Evolutionary conservation across 176 grass and related monocot genomes (phyloP).

Genomic region (bread wheat (Triticum aestivum)): DNA sequence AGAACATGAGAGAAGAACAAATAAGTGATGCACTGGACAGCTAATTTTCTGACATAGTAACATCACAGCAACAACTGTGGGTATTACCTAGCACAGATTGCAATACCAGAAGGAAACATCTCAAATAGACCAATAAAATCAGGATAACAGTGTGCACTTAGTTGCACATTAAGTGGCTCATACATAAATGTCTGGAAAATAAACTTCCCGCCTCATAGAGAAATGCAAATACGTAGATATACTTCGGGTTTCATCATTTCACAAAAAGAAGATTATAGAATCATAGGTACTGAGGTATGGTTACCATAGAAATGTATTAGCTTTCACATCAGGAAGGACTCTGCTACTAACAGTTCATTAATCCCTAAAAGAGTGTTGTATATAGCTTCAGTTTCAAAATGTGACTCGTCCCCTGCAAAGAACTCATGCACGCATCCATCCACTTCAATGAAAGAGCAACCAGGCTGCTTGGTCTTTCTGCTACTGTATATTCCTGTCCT

Average conservation of each 20-base stretch:
- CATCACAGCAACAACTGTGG: not conserved
- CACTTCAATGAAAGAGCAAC: slow-evolving; percentile 91
- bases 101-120: not conserved
- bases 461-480: slow-evolving; percentile 66
- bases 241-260: slow-evolving; percentile 1
- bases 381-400: slow-evolving; percentile 57
- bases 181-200: slow-evolving; percentile 11
- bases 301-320: not conserved
- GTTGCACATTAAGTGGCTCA: not conserved
- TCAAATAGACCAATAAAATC: not conserved
- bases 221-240: slow-evolving; percentile 14
- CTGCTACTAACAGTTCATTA: slow-evolving; percentile 44
- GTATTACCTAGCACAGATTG: not conserved
- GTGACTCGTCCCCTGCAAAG: slow-evolving; percentile 63
- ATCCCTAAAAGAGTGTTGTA: slow-evolving; percentile 57
- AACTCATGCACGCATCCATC: slow-evolving; percentile 74
- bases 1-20: slow-evolving; percentile 7
- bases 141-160: not conserved
- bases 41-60: slow-evolving; percentile 16
- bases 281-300: slow-evolving; percentile 3
- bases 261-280: slow-evolving; percentile 9
- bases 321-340: slow-evolving; percentile 38
- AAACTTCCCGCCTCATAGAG: not conserved
- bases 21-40: not conserved
- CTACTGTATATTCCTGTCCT: slow-evolving; percentile 41